Conservation (phyloP, 2,329 filamentous ascomycete genomes). For the Talaromyces rugulosus region DNA sequence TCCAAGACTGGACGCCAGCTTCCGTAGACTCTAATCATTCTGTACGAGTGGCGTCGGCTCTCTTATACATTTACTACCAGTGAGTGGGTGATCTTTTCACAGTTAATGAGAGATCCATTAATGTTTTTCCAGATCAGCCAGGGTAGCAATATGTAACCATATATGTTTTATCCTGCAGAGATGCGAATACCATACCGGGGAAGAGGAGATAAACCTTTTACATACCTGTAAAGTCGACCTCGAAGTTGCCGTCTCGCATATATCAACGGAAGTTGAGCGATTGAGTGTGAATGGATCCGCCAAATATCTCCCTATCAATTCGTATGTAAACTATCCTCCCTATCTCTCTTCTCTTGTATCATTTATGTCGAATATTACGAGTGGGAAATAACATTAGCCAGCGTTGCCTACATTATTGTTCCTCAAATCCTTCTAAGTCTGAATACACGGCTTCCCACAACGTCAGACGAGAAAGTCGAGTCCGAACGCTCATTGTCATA, state of each 20-base stretch:
- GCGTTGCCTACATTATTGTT: no score
- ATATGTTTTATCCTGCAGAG: neutral
- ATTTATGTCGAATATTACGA: no score
- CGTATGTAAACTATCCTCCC: neutral
- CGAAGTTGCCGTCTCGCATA: neutral
- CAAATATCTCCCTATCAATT: neutral
- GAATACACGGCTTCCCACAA: no score
- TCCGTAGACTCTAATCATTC: no score
- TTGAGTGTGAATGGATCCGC: neutral
- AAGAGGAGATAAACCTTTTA: neutral
- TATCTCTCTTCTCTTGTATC: no score
- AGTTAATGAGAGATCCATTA: neutral
- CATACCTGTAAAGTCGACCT: neutral
- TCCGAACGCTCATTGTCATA: no score
- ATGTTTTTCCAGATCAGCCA: neutral
- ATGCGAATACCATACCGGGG: no score
- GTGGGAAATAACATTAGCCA: no score
- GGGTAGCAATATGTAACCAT: neutral
- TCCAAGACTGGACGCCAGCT: no score
- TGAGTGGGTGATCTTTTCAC: neutral
- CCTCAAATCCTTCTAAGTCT: no score
- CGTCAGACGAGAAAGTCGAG: no score
- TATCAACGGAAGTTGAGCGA: neutral
- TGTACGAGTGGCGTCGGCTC: neutral
- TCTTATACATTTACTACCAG: neutral